These are phyloP conservation scores for Zasmidium angulare DNA, from an alignment of 2,329 filamentous ascomycete genomes.

Conservation along the genomic window DNA sequence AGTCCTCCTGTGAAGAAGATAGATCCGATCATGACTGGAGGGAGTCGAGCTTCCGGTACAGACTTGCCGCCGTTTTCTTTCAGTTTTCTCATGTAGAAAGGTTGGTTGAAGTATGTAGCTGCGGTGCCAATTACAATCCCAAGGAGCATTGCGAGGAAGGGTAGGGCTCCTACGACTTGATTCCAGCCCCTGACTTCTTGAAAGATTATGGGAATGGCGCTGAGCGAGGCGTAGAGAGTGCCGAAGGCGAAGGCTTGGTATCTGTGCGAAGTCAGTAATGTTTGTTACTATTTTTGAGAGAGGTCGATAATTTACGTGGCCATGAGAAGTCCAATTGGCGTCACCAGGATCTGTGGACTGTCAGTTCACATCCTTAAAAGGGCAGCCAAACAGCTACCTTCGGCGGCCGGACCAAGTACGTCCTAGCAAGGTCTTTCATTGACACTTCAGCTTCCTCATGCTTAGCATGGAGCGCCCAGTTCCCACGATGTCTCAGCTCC, in stretches of 20 bases:
- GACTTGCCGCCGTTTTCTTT: constrained; percentile 33
- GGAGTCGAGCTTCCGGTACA: constrained; percentile 33
- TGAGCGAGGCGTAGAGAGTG: constrained; percentile 45
- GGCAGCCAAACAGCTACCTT: not conserved
- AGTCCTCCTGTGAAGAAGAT: constrained; percentile 42
- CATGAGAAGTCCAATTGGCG: not conserved
- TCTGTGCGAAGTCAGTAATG: too few species aligned
- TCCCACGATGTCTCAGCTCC: constrained; percentile 16
- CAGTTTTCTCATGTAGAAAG: constrained; percentile 35
- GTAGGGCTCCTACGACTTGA: constrained; percentile 41
- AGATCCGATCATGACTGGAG: constrained; percentile 44
- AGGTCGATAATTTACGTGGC: not conserved
- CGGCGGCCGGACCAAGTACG: constrained; percentile 40
- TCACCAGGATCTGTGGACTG: not conserved
- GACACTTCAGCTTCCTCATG: constrained; percentile 44
- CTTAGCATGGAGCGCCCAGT: constrained; percentile 39
- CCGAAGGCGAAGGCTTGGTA: constrained; percentile 40
- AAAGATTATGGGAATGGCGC: constrained; percentile 47
- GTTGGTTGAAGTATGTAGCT: constrained; percentile 48
- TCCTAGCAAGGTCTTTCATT: constrained; percentile 38
- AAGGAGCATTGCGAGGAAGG: constrained; percentile 45
- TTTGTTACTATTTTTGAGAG: too few species aligned
- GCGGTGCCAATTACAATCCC: constrained; percentile 40
- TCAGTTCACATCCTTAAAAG: not conserved
- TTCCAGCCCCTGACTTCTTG: constrained; percentile 42